phyloP scores from a whole-genome alignment of 257 asterid species.

The Leonotis leonurus region DNA sequence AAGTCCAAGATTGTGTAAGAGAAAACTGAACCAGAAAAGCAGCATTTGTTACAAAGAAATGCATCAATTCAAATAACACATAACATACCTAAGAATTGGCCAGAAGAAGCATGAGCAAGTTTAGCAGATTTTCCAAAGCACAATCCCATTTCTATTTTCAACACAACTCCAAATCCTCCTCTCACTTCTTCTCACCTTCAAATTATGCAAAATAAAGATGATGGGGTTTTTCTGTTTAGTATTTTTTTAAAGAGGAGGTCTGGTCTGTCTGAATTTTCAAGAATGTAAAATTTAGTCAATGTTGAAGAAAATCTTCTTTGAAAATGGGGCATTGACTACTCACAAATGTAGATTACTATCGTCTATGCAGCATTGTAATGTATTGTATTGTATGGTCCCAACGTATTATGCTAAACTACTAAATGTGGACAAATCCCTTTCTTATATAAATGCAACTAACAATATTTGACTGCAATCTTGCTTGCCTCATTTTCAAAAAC shows the following conservation, averaged over 20 bases:
- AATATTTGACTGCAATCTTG: constrained; percentile 26
- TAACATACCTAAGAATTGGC: constrained; percentile 48
- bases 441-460: background rate
- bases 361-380: too few species aligned
- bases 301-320: constrained; percentile 31
- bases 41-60: background rate
- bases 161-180: background rate
- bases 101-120: constrained; percentile 84
- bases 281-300: constrained; percentile 40
- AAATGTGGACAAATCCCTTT: background rate
- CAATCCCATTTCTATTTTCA: constrained; percentile 40
- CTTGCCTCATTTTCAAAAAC: background rate
- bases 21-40: too few species aligned
- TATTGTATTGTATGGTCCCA: constrained; percentile 25
- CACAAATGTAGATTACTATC: constrained; percentile 1
- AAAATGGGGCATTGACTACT: constrained; percentile 21
- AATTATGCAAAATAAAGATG: background rate
- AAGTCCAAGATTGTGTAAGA: background rate
- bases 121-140: constrained; percentile 65
- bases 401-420: background rate
- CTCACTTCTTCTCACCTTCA: background rate
- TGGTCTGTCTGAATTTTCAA: constrained; percentile 17
- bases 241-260: background rate
- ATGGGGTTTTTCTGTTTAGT: background rate
- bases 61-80: background rate